Evolutionary conservation across 2,329 filamentous ascomycete species (phyloP).

Genomic region (Neopestalotiopsis sp.): DNA sequence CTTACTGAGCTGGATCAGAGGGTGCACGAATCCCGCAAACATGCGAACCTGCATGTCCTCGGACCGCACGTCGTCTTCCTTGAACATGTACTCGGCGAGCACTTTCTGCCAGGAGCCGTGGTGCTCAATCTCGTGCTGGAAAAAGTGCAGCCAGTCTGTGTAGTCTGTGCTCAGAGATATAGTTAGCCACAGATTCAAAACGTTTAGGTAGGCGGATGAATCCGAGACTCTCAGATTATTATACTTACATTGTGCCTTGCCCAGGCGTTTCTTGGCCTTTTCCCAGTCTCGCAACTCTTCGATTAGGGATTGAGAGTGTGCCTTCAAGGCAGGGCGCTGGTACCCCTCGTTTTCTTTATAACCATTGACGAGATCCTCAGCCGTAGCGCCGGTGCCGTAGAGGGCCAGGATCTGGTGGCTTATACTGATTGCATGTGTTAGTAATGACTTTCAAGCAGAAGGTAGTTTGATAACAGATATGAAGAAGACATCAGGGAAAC

Average conservation of each 20-base stretch:
- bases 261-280: conserved; percentile 64
- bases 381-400: conserved; percentile 74
- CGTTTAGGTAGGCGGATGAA: not conserved
- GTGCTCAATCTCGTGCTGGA: conserved; percentile 72
- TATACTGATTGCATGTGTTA: conserved; percentile 48
- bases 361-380: conserved; percentile 63
- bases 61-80: conserved; percentile 61
- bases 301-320: conserved; percentile 53
- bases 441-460: conserved; percentile 18
- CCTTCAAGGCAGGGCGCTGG: conserved; percentile 60
- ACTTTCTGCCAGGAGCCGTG: conserved; percentile 65
- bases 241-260: conserved; percentile 49
- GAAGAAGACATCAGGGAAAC: not conserved
- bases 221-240: not conserved
- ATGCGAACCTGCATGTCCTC: conserved; percentile 74
- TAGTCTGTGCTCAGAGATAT: conserved; percentile 52
- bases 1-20: conserved; percentile 73
- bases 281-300: conserved; percentile 62
- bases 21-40: conserved; percentile 76
- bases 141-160: conserved; percentile 77
- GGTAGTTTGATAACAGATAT: not conserved
- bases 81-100: conserved; percentile 72
- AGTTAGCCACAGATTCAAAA: not conserved
- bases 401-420: conserved; percentile 78
- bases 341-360: conserved; percentile 72